phyloP scores from a whole-genome alignment of 306 rosid species.

The Trifolium fragiferum region DNA sequence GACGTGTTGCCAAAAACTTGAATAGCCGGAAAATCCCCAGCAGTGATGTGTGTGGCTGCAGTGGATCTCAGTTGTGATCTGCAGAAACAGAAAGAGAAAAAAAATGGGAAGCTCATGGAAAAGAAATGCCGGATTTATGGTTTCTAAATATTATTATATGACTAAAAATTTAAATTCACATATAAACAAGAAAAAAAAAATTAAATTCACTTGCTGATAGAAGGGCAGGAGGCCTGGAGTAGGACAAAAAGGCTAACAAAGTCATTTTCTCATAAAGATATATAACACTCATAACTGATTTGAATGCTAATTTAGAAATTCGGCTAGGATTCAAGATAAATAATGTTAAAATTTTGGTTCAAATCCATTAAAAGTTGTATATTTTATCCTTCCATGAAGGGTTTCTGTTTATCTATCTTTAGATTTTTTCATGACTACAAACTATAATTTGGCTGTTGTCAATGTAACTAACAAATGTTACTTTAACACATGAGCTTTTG shows the following conservation, averaged over 20 bases:
- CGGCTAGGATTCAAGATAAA: neutral
- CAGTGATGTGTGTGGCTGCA: too few relatives aligned
- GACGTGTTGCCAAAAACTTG: too few relatives aligned
- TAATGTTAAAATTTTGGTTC: neutral
- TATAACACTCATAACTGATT: constrained; percentile 11
- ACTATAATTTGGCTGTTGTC: constrained; percentile 25
- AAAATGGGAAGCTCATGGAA: too few relatives aligned
- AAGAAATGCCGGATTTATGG: neutral
- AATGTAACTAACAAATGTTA: constrained; percentile 12
- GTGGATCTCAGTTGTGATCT: too few relatives aligned
- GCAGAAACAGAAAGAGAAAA: too few relatives aligned
- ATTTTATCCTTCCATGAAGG: constrained; percentile 35
- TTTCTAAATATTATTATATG: constrained; percentile 9
- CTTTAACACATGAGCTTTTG: neutral
- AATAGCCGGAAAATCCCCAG: too few relatives aligned
- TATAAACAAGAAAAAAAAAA: too few relatives aligned
- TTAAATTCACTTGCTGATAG: constrained; percentile 20
- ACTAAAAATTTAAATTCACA: constrained; percentile 16
- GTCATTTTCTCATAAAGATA: constrained; percentile 11
- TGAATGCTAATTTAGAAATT: constrained; percentile 24
- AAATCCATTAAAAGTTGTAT: constrained; percentile 38
- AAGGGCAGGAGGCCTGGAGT: constrained; percentile 1
- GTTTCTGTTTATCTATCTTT: neutral
- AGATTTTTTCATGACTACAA: neutral
- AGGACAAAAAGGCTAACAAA: constrained; percentile 6